phyloP scores from a whole-genome alignment of 352 stramenopile genomes.

The Phytophthora macrochlamydospora region DNA sequence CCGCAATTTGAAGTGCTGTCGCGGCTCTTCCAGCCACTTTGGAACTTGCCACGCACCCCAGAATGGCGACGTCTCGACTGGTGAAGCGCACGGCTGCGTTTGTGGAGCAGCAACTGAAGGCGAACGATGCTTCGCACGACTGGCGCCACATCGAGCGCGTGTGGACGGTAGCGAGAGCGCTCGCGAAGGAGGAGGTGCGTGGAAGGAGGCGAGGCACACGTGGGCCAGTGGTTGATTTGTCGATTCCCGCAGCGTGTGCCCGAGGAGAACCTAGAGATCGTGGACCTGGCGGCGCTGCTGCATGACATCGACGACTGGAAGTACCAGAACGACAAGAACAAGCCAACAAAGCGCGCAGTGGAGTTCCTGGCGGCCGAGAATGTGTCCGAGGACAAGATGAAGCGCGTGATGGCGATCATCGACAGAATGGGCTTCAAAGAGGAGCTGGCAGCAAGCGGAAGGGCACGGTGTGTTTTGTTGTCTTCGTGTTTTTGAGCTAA shows the following conservation, averaged over 20 bases:
- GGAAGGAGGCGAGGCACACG: background rate
- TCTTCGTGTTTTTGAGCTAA: background rate
- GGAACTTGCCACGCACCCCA: constrained; percentile 12
- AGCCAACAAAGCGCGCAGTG: constrained; percentile 61
- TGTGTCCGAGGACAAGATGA: constrained; percentile 53
- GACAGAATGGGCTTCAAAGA: constrained; percentile 88
- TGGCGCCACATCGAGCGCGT: constrained; percentile 91
- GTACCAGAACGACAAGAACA: constrained; percentile 62
- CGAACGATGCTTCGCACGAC: constrained; percentile 86
- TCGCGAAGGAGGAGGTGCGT: constrained; percentile 80
- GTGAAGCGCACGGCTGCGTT: constrained; percentile 77
- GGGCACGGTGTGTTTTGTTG: constrained; percentile 17
- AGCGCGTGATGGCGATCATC: constrained; percentile 83
- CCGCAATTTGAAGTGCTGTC: too few species aligned
- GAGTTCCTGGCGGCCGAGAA: constrained; percentile 61
- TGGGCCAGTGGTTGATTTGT: background rate
- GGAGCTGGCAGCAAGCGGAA: constrained; percentile 49
- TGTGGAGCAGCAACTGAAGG: constrained; percentile 70
- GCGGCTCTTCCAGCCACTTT: constrained; percentile 2
- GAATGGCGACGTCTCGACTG: constrained; percentile 54
- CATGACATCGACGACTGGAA: constrained; percentile 94
- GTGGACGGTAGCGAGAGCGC: constrained; percentile 67
- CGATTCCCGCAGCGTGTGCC: constrained; percentile 49
- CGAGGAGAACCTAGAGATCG: constrained; percentile 67
- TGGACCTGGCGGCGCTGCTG: constrained; percentile 84